Percentiles rank a stretch among this genome's conserved stretches.
Conservation (phyloP, 2,329 filamentous ascomycete species). For the Cladosporium colombiae region DNA sequence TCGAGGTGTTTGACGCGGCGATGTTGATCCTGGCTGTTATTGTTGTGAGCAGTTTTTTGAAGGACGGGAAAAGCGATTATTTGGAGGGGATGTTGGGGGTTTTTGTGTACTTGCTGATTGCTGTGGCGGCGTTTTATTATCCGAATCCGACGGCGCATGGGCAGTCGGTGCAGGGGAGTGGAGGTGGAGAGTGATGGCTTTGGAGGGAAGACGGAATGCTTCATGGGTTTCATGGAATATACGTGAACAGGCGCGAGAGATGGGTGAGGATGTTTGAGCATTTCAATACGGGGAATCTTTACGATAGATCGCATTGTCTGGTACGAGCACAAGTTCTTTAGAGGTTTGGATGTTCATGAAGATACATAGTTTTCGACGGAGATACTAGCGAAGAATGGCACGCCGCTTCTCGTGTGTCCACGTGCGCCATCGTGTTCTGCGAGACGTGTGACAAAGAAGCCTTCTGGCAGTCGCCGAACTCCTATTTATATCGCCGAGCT, state of each 20-base stretch:
- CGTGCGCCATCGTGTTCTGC: not conserved
- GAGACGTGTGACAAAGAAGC: not conserved
- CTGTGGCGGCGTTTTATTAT: slow-evolving; percentile 63
- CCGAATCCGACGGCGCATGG: slow-evolving; percentile 47
- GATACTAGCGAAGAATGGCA: not conserved
- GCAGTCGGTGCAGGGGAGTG: slow-evolving; percentile 17
- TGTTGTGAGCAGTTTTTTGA: slow-evolving; percentile 81
- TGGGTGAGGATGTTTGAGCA: no score
- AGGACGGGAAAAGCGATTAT: slow-evolving; percentile 88
- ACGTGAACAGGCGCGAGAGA: not conserved
- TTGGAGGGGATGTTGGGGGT: slow-evolving; percentile 82
- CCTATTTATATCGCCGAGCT: not conserved
- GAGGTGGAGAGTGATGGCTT: not conserved
- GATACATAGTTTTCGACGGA: not conserved
- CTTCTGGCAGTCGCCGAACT: not conserved
- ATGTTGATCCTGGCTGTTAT: slow-evolving; percentile 81
- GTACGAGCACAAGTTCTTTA: not conserved
- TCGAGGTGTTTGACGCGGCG: slow-evolving; percentile 83
- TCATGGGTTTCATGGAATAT: not conserved
- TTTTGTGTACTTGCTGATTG: slow-evolving; percentile 65
- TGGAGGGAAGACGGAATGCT: not conserved
- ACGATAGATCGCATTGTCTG: not conserved
- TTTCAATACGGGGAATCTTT: no score
- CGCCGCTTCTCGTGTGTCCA: not conserved
- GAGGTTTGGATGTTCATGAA: not conserved